Base-by-base conservation (phyloP, 805 yeast genomes). In the Lipomyces lipofer region DNA sequence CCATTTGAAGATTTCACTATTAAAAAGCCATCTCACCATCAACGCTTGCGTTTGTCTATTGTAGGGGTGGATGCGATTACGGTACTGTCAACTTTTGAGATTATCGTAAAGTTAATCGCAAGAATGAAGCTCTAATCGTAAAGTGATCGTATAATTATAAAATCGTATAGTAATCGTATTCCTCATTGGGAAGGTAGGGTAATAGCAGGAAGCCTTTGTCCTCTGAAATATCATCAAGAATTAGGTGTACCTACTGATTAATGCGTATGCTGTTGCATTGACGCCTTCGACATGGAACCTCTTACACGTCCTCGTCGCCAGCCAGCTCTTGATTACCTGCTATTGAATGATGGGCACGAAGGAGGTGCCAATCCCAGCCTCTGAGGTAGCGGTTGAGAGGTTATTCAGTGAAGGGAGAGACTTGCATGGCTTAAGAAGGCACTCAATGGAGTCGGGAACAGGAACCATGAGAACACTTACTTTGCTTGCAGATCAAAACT, bases 271-370 rank as follows among this genome's bases (percentile, higher is more conserved):
- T n/a, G n/a, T n/a, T 35, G 40, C 40, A 35, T 35, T 35, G 40
- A n/a, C 40, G 24, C 40, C 40, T 35, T 35, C 40, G 22, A 35
- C 2, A 17, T 35, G 40, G 40, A 35, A 13, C 2, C 40, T 35
- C 21, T 0, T 35, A 35, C 24, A 35, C 40, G 24, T 15, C 24
- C 40, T 15, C 24, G 24, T 35, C 24, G 40, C 40, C 40, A 35
- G 40, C 40, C 13, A 24, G 40, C 24, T 17, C 5, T 35, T 17
- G 40, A 35, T 17, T 35, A 35, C 40, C 2, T 35, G 40, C 24
- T 15, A 35, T 35, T 35, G 40, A 35, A 35, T 35, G 40, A 35
- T 35, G 40, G 40, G 40, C 21, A 35, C 40, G 40, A 35, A 35
- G 40, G 40, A 35, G 24, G n/a, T n/a, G n/a, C n/a, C n/a, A n/a